Percentiles rank a stretch among this genome's conserved stretches.
Evolutionary conservation across 108 stramenopile species (phyloP).

Genomic region (Cyclotella sp.): DNA sequence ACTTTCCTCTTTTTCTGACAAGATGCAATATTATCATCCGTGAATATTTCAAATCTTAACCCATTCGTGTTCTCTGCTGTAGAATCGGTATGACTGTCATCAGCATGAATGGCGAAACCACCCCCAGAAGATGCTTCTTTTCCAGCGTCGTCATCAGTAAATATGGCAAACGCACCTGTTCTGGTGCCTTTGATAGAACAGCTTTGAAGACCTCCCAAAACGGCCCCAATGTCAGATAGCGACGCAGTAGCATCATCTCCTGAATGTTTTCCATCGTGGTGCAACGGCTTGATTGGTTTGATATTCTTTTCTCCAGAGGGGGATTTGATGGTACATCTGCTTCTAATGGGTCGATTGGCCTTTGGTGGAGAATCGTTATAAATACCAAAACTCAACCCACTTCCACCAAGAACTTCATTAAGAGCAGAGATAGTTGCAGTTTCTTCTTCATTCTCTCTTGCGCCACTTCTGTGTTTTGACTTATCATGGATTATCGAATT

Average conservation of each 20-base stretch:
- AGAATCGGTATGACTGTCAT: not conserved
- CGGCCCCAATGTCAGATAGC: constrained; percentile 21
- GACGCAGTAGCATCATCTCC: constrained; percentile 30
- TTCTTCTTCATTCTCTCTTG: not conserved
- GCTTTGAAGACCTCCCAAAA: constrained; percentile 8
- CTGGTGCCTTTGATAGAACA: constrained; percentile 7
- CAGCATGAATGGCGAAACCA: constrained; percentile 11
- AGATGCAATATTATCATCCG: constrained; percentile 26
- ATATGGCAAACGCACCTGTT: not conserved
- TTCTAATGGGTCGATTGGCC: not conserved
- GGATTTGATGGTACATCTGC: not conserved
- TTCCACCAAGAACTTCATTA: constrained; percentile 6
- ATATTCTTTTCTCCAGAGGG: not conserved
- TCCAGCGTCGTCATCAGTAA: not conserved
- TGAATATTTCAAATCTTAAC: constrained; percentile 50
- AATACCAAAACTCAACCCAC: constrained; percentile 8
- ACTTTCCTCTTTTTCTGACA: constrained; percentile 28
- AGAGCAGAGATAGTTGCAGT: constrained; percentile 2
- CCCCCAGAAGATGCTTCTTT: not conserved
- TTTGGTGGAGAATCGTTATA: constrained; percentile 11
- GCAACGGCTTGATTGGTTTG: not conserved
- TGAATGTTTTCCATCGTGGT: not conserved
- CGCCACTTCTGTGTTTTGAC: not conserved
- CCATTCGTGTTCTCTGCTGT: constrained; percentile 9
- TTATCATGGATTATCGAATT: constrained; percentile 20